These are phyloP conservation scores for Amanita inopinata DNA, from an alignment of 768 basidiomycete genomes.

Conservation along the genomic window DNA sequence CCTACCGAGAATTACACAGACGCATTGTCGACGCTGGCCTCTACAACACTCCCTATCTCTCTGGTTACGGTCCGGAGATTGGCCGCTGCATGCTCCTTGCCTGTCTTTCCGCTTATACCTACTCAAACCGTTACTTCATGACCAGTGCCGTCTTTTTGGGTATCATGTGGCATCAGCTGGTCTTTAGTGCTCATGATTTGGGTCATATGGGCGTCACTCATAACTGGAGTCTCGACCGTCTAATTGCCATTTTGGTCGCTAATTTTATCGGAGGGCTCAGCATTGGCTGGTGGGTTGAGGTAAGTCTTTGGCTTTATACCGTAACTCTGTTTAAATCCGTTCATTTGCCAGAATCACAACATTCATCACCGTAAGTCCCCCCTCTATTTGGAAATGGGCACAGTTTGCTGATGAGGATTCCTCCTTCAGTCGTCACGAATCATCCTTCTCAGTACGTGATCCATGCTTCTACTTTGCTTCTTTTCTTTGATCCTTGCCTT, in stretches of 20 bases:
- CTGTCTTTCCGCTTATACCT: conserved; percentile 47
- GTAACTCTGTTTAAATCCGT: neutral
- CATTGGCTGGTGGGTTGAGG: conserved; percentile 96
- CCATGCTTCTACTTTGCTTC: neutral
- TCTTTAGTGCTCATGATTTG: conserved; percentile 88
- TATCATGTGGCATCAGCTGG: conserved; percentile 89
- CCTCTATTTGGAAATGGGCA: conserved; percentile 2
- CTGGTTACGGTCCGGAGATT: conserved; percentile 86
- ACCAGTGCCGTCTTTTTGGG: conserved; percentile 77
- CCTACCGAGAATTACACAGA: conserved; percentile 73
- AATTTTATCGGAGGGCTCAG: conserved; percentile 89
- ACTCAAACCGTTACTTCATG: conserved; percentile 55
- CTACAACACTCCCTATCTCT: conserved; percentile 73
- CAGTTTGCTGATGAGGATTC: conserved; percentile 12
- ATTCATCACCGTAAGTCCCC: conserved; percentile 80
- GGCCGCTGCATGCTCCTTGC: conserved; percentile 68
- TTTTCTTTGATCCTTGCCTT: conserved; percentile 12
- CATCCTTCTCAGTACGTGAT: conserved; percentile 82
- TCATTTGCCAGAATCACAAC: conserved; percentile 67
- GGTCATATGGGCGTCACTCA: conserved; percentile 94
- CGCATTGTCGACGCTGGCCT: conserved; percentile 71
- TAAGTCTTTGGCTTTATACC: conserved; percentile 35
- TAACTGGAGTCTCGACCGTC: conserved; percentile 69
- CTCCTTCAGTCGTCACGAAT: conserved; percentile 81
- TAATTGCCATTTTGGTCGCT: conserved; percentile 72